phyloP scores from a whole-genome alignment of 1,139 yeast species.

The Yamadazyma buinensis region DNA sequence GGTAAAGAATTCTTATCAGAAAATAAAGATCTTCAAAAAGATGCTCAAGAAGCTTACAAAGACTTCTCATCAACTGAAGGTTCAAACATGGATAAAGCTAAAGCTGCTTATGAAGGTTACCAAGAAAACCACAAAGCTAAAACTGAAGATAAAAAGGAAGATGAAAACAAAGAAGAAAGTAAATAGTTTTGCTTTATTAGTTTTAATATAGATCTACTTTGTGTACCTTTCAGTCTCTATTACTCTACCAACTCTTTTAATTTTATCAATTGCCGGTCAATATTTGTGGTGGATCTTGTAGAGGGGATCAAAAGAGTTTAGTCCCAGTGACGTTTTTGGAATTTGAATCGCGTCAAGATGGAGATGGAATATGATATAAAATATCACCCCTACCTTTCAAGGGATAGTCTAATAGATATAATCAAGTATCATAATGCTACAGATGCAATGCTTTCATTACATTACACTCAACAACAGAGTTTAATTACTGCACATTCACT shows the following conservation, averaged over 20 bases:
- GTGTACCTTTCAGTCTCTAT: too few species aligned
- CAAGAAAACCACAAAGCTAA: conserved; percentile 17
- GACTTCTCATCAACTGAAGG: conserved; percentile 29
- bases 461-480: conserved; percentile 12
- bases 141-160: conserved; percentile 13
- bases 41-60: conserved; percentile 32
- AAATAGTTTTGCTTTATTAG: neutral
- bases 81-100: conserved; percentile 29
- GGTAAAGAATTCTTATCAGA: conserved; percentile 33
- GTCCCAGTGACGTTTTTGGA: too few species aligned
- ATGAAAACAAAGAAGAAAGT: conserved; percentile 4
- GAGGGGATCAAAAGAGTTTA: too few species aligned
- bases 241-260: too few species aligned
- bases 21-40: conserved; percentile 19
- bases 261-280: too few species aligned
- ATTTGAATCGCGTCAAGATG: too few species aligned
- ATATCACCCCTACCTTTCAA: conserved; percentile 9
- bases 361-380: conserved; percentile 1
- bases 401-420: conserved; percentile 5
- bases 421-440: conserved; percentile 11
- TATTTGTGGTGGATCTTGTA: too few species aligned
- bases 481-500: conserved; percentile 13
- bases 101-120: conserved; percentile 28
- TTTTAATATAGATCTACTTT: too few species aligned
- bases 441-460: conserved; percentile 13